Conservation (phyloP, 2,329 filamentous ascomycete species). For the Pseudovirgaria hyperparasitica region DNA sequence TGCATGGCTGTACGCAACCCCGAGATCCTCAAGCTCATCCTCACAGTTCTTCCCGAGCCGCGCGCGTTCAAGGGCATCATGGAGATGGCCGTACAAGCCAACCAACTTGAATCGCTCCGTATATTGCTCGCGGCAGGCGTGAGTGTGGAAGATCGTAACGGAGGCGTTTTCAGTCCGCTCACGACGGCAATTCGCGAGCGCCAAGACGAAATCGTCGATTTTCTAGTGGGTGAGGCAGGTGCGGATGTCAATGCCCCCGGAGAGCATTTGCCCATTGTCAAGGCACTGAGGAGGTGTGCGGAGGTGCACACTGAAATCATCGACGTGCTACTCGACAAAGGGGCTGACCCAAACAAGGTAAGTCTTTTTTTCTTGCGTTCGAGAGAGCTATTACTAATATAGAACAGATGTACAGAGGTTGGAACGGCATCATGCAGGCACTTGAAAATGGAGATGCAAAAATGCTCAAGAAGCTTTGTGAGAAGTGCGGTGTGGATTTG, state of each 20-base stretch:
- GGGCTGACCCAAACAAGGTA: slow-evolving; percentile 56
- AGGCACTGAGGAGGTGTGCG: slow-evolving; percentile 48
- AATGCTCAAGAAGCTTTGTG: slow-evolving; percentile 19
- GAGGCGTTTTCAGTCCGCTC: slow-evolving; percentile 57
- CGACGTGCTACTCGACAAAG: slow-evolving; percentile 48
- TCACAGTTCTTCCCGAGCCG: slow-evolving; percentile 44
- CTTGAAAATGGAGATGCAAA: slow-evolving; percentile 22
- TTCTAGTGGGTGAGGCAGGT: slow-evolving; percentile 46
- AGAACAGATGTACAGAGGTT: slow-evolving; percentile 24
- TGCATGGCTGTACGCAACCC: slow-evolving; percentile 55
- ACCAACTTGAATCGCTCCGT: slow-evolving; percentile 55
- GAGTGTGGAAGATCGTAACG: slow-evolving; percentile 58
- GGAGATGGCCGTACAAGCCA: slow-evolving; percentile 54
- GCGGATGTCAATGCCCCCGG: slow-evolving; percentile 56
- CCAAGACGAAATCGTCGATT: slow-evolving; percentile 46
- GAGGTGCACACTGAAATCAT: slow-evolving; percentile 47
- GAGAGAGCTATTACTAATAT: too few relatives aligned
- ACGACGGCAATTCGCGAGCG: slow-evolving; percentile 55
- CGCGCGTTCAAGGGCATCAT: slow-evolving; percentile 53
- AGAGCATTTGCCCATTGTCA: slow-evolving; percentile 59
- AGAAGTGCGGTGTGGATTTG: slow-evolving; percentile 21
- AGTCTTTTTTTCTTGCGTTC: too few relatives aligned
- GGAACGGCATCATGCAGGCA: slow-evolving; percentile 22
- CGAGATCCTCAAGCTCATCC: slow-evolving; percentile 44
- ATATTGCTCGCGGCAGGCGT: slow-evolving; percentile 51